Percentiles rank a stretch among this genome's conserved stretches.
Evolutionary conservation across 2,329 filamentous ascomycete species (phyloP).

Genomic region (Chaetomium sp.): DNA sequence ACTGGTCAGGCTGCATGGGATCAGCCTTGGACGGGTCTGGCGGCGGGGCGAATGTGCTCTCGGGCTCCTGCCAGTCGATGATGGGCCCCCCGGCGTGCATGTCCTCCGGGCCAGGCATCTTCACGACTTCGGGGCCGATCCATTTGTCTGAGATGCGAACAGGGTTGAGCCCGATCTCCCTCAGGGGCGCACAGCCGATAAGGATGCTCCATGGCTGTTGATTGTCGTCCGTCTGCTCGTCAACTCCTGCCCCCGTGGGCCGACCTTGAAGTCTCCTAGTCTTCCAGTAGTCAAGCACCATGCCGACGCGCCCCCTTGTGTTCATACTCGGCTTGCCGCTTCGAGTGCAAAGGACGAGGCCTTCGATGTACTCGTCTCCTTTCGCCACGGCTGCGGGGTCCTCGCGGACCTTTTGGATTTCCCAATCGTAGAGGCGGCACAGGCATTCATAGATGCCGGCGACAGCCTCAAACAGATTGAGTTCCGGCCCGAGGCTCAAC

Average conservation of each 20-base stretch:
- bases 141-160: conserved; percentile 67
- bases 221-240: conserved; percentile 33
- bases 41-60: conserved; percentile 51
- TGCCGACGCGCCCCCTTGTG: conserved; percentile 56
- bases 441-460: conserved; percentile 67
- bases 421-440: conserved; percentile 62
- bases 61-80: conserved; percentile 68
- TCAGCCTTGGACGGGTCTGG: conserved; percentile 17
- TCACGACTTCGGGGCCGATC: conserved; percentile 63
- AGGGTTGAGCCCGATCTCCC: conserved; percentile 44
- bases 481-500: conserved; percentile 58
- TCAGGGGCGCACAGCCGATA: conserved; percentile 55
- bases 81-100: conserved; percentile 36
- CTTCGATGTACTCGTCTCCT: conserved; percentile 43
- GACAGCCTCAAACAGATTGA: conserved; percentile 74
- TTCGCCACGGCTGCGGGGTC: conserved; percentile 40
- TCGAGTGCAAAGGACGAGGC: conserved; percentile 59
- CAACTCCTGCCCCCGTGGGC: conserved; percentile 29
- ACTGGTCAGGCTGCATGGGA: conserved; percentile 25
- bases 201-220: conserved; percentile 59
- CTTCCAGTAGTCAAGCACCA: conserved; percentile 74
- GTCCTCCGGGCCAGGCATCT: conserved; percentile 42
- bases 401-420: conserved; percentile 52
- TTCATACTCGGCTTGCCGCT: conserved; percentile 70
- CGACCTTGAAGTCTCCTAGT: conserved; percentile 46